A percentile compares a stretch with the other conserved stretches of the same genome.
Conservation (phyloP, 768 basidiomycete species). For the Chalciporus sphaerocephalus region DNA sequence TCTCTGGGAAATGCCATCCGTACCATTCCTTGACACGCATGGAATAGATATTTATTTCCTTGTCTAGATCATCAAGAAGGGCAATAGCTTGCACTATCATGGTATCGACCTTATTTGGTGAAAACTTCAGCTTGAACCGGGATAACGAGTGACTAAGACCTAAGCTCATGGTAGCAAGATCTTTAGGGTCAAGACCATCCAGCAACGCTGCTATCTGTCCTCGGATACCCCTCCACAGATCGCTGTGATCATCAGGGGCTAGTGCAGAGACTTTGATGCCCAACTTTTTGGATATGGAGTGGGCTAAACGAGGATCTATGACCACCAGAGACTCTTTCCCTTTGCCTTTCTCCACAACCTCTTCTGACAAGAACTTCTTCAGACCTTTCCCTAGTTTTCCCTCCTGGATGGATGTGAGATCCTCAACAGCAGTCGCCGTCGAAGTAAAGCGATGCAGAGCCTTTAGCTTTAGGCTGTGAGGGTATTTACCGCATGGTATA, state of each 20-base stretch:
- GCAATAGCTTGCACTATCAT: slow-evolving; percentile 99
- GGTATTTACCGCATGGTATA: background rate
- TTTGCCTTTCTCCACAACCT: slow-evolving; percentile 86
- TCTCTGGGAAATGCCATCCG: slow-evolving; percentile 99
- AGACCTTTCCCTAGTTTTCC: slow-evolving; percentile 91
- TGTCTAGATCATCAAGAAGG: slow-evolving; percentile 95
- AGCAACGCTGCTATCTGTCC: slow-evolving; percentile 81
- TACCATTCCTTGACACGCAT: slow-evolving; percentile 99
- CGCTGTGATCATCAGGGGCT: slow-evolving; percentile 54
- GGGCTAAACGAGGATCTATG: slow-evolving; percentile 86
- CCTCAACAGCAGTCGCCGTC: slow-evolving; percentile 95
- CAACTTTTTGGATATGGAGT: slow-evolving; percentile 89
- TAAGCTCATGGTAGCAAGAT: slow-evolving; percentile 94
- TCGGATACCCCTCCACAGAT: slow-evolving; percentile 95
- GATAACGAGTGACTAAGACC: slow-evolving; percentile 97
- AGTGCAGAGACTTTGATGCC: slow-evolving; percentile 77
- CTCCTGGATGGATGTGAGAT: slow-evolving; percentile 86
- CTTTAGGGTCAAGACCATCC: slow-evolving; percentile 88
- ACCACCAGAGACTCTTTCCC: slow-evolving; percentile 82
- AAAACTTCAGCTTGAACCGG: slow-evolving; percentile 99
- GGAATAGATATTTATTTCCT: slow-evolving; percentile 98
- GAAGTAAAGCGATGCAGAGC: slow-evolving; percentile 95
- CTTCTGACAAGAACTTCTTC: slow-evolving; percentile 88
- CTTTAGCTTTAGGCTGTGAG: slow-evolving; percentile 82
- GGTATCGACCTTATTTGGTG: slow-evolving; percentile 98